Evolutionary conservation across 371 early-diverging fungal genomes (phyloP).

Genomic region (Mortierella sp.): DNA sequence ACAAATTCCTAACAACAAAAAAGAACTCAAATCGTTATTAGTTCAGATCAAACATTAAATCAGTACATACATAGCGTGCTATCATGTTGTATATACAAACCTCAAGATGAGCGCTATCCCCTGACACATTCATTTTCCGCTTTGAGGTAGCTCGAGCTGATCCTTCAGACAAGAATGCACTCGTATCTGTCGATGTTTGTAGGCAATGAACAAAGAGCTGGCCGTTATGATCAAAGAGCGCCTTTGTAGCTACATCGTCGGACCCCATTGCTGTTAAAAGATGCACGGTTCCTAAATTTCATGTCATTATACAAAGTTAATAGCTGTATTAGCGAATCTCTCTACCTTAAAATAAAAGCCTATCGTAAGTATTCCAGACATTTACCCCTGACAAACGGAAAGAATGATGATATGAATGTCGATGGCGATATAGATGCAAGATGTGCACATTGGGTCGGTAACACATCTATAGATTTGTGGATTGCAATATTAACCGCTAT

Average conservation of each 20-base stretch:
- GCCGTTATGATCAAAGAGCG: conserved; percentile 27
- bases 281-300: conserved; percentile 13
- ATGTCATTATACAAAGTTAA: neutral
- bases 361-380: too few species aligned
- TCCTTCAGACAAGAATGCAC: neutral
- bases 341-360: neutral
- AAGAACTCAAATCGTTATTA: neutral
- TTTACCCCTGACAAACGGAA: conserved; percentile 9
- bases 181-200: conserved; percentile 4
- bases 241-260: conserved; percentile 11
- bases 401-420: conserved; percentile 26
- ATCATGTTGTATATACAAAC: conserved; percentile 1
- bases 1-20: conserved; percentile 30
- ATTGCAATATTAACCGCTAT: neutral
- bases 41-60: neutral
- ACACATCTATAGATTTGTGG: neutral
- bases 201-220: conserved; percentile 47
- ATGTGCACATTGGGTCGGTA: conserved; percentile 41
- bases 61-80: neutral
- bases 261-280: conserved; percentile 15
- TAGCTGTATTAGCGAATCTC: neutral
- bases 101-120: conserved; percentile 3
- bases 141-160: neutral
- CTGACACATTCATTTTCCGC: neutral
- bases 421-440: conserved; percentile 33